These are phyloP conservation scores for Williopsis jadinii DNA, from an alignment of 1,139 yeast genomes.

Conservation along the genomic window DNA sequence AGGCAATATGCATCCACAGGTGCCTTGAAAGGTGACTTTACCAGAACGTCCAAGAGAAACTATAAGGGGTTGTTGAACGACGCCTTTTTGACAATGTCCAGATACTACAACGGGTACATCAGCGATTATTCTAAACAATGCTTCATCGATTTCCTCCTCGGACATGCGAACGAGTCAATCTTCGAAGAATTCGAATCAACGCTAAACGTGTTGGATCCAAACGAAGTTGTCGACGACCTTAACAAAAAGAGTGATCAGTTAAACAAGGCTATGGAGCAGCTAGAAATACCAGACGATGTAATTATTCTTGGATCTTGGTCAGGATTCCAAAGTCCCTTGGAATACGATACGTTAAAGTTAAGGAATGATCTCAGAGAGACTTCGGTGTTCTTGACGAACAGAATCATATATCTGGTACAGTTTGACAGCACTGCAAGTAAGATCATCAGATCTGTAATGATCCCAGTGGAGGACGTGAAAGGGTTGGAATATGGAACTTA, in stretches of 20 bases:
- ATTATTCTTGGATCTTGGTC: slow-evolving; percentile 21
- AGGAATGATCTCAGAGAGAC: slow-evolving; percentile 9
- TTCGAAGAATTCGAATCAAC: slow-evolving; percentile 33
- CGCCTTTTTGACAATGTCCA: slow-evolving; percentile 32
- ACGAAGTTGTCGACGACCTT: slow-evolving; percentile 21
- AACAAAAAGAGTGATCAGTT: slow-evolving; percentile 29
- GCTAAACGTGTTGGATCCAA: slow-evolving; percentile 28
- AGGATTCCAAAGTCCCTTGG: slow-evolving; percentile 16
- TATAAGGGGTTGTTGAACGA: slow-evolving; percentile 34
- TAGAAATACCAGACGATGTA: slow-evolving; percentile 62
- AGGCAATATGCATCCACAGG: slow-evolving; percentile 36
- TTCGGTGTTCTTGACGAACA: slow-evolving; percentile 18
- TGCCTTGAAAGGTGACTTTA: slow-evolving; percentile 38
- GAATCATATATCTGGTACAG: slow-evolving; percentile 22
- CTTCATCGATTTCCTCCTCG: slow-evolving; percentile 31
- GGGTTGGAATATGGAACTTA: slow-evolving; percentile 25
- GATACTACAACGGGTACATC: slow-evolving; percentile 34
- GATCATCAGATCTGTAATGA: slow-evolving; percentile 17
- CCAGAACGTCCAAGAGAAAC: slow-evolving; percentile 33
- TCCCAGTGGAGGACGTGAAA: slow-evolving; percentile 16
- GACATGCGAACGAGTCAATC: slow-evolving; percentile 26
- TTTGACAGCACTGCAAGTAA: slow-evolving; percentile 16
- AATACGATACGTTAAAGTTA: slow-evolving; percentile 13
- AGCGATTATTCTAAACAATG: slow-evolving; percentile 36
- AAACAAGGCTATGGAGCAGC: slow-evolving; percentile 64